Percentiles rank a stretch among this genome's conserved stretches.
Evolutionary conservation across 805 yeast genomes (phyloP).

Genomic region (Starmerella khaoyaiensis): DNA sequence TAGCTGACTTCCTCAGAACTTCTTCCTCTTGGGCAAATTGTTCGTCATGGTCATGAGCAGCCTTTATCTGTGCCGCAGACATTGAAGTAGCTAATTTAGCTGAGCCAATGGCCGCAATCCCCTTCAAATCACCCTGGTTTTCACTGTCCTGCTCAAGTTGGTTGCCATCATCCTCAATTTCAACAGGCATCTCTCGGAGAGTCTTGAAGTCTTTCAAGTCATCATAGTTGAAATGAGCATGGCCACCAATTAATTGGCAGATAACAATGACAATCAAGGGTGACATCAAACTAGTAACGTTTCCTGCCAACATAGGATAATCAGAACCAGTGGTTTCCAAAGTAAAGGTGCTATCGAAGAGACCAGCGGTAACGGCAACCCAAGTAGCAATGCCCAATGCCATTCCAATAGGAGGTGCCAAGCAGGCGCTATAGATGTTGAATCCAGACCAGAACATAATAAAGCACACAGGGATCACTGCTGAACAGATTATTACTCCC

Average conservation of each 20-base stretch:
- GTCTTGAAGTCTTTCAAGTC: neutral
- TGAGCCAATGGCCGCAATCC: slow-evolving; percentile 7
- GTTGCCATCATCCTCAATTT: neutral
- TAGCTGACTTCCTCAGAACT: slow-evolving; percentile 44
- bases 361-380: slow-evolving; percentile 33
- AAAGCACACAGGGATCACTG: slow-evolving; percentile 64
- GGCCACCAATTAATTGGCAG: slow-evolving; percentile 49
- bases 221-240: slow-evolving; percentile 41
- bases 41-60: slow-evolving; percentile 11
- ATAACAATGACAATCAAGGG: slow-evolving; percentile 57
- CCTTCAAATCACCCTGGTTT: slow-evolving; percentile 1
- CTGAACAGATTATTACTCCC: slow-evolving; percentile 83
- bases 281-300: slow-evolving; percentile 65
- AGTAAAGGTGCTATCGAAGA: slow-evolving; percentile 39
- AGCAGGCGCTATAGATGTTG: slow-evolving; percentile 54
- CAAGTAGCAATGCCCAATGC: slow-evolving; percentile 59
- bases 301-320: slow-evolving; percentile 81
- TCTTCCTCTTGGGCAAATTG: slow-evolving; percentile 35
- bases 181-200: slow-evolving; percentile 10
- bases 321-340: slow-evolving; percentile 52
- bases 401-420: slow-evolving; percentile 71
- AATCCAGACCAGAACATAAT: slow-evolving; percentile 55
- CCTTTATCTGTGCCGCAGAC: slow-evolving; percentile 9
- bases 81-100: neutral
- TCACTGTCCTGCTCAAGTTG: neutral